Evolutionary conservation across 441 rosid genomes (phyloP).

Genomic region (Cnidoscolus chayamansa): DNA sequence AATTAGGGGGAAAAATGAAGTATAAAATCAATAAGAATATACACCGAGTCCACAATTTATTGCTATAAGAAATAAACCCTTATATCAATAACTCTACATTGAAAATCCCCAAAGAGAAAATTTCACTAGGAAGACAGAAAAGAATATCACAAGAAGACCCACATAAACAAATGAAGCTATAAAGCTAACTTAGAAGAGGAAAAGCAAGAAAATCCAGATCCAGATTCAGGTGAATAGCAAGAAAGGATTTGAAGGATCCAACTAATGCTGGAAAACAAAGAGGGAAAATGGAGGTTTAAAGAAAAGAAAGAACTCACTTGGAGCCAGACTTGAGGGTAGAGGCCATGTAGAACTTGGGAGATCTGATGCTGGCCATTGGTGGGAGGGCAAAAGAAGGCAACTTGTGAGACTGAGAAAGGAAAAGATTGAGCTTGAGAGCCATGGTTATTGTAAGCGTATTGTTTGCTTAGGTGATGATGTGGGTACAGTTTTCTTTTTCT

Average conservation of each 20-base stretch:
- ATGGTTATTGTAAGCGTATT: conserved; percentile 23
- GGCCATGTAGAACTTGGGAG: conserved; percentile 64
- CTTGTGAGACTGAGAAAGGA: conserved; percentile 44
- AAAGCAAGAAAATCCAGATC: conserved; percentile 35
- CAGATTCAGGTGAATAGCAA: conserved; percentile 20
- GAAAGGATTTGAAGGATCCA: conserved; percentile 20
- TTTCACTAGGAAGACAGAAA: conserved; percentile 4
- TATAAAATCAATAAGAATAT: neutral
- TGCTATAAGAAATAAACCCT: neutral
- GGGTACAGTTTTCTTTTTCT: conserved; percentile 23
- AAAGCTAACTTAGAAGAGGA: neutral
- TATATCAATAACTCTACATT: conserved; percentile 2
- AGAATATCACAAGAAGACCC: conserved; percentile 2
- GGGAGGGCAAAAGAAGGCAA: conserved; percentile 54
- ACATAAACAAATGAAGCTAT: neutral
- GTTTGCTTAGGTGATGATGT: neutral
- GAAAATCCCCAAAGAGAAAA: neutral
- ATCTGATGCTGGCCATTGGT: conserved; percentile 54
- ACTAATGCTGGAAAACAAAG: neutral
- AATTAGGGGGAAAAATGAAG: neutral
- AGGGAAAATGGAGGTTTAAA: neutral
- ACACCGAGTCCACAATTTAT: neutral
- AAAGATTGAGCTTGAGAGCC: conserved; percentile 69
- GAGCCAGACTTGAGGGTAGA: conserved; percentile 57
- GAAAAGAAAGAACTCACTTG: conserved; percentile 37